Evolutionary conservation across 768 basidiomycete species (phyloP).

Genomic region (Auriculariales sp.): DNA sequence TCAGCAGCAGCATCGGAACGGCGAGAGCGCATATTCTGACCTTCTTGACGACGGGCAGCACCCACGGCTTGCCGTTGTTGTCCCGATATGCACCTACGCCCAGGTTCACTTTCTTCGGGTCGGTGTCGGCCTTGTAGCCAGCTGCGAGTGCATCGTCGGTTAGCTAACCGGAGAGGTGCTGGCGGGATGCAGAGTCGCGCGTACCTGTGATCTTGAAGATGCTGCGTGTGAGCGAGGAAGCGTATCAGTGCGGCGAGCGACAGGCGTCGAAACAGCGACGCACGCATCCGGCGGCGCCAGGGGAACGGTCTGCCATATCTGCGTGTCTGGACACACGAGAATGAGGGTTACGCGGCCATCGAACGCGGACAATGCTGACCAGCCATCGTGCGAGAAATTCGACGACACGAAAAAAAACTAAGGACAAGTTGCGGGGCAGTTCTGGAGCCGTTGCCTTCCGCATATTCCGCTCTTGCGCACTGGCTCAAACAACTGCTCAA

Average conservation of each 20-base stretch:
- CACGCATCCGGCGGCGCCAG: conserved; percentile 80
- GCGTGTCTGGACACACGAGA: conserved; percentile 1
- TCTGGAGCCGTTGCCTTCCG: too few relatives aligned
- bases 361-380: too few relatives aligned
- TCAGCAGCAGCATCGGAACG: background rate
- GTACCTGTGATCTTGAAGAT: conserved; percentile 68
- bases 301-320: conserved; percentile 52
- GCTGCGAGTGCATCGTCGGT: conserved; percentile 18
- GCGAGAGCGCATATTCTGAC: conserved; percentile 21
- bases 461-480: too few relatives aligned
- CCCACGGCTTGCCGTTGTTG: conserved; percentile 77
- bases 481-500: too few relatives aligned
- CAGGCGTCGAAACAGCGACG: conserved; percentile 4
- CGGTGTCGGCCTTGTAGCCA: conserved; percentile 70
- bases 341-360: too few relatives aligned
- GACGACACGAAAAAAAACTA: too few relatives aligned
- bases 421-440: too few relatives aligned
- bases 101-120: conserved; percentile 72
- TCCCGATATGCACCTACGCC: conserved; percentile 92
- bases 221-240: conserved; percentile 25
- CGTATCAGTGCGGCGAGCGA: conserved; percentile 3
- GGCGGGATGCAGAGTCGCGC: background rate
- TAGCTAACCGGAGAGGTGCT: background rate
- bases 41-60: conserved; percentile 83
- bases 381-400: too few relatives aligned